These are phyloP conservation scores for Pseudohalonectria lignicola DNA, from an alignment of 2,329 filamentous ascomycete species.

Conservation along the genomic window DNA sequence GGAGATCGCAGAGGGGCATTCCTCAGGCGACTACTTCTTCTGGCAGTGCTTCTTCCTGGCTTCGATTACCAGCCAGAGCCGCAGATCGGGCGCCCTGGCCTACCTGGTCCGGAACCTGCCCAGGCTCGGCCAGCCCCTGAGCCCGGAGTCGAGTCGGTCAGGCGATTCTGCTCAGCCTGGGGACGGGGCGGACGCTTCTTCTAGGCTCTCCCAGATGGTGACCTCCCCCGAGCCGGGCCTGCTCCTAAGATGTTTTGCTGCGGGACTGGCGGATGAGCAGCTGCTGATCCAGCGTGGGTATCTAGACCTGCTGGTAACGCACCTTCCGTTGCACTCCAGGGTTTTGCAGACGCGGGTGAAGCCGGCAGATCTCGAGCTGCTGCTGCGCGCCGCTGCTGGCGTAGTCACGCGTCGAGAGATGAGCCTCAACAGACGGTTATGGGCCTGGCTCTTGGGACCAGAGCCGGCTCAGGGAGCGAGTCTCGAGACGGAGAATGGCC, in stretches of 20 bases:
- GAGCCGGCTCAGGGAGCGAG: constrained; percentile 30
- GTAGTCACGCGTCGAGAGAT: constrained; percentile 89
- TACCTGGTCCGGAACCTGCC: constrained; percentile 76
- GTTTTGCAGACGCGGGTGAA: constrained; percentile 70
- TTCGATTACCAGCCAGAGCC: constrained; percentile 77
- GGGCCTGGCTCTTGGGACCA: constrained; percentile 90
- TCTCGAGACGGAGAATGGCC: constrained; percentile 12
- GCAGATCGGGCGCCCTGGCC: constrained; percentile 76
- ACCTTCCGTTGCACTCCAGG: constrained; percentile 73
- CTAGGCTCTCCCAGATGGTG: constrained; percentile 52
- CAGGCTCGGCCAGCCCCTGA: constrained; percentile 41
- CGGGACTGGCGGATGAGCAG: constrained; percentile 78
- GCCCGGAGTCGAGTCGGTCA: constrained; percentile 16
- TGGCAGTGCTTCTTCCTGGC: constrained; percentile 98
- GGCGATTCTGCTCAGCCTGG: background rate
- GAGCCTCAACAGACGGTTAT: constrained; percentile 90
- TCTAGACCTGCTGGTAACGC: constrained; percentile 81
- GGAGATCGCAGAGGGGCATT: constrained; percentile 39
- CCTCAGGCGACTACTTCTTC: constrained; percentile 72
- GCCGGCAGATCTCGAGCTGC: constrained; percentile 63
- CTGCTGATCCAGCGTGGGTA: constrained; percentile 89
- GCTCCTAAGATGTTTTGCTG: constrained; percentile 81
- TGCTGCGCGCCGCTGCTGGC: constrained; percentile 73
- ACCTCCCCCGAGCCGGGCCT: constrained; percentile 86
- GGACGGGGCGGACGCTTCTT: constrained; percentile 13